These are phyloP conservation scores for Lentinula sp. DNA, from an alignment of 768 basidiomycete species.

Conservation along the genomic window DNA sequence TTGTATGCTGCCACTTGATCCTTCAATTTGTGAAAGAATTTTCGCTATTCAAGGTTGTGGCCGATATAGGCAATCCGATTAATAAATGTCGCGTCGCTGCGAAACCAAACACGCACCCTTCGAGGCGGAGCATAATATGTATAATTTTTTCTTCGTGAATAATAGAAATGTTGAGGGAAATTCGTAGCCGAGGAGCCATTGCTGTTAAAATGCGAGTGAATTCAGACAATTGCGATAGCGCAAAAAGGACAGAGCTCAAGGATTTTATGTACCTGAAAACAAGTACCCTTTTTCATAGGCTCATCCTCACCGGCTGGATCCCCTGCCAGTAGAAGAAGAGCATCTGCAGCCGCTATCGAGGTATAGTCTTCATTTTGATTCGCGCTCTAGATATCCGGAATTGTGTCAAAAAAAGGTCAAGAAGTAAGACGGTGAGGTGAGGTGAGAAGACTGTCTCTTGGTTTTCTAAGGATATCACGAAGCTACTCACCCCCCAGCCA, in stretches of 20 bases:
- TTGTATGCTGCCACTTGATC: slow-evolving; percentile 46
- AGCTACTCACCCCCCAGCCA: slow-evolving; percentile 51
- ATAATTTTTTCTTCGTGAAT: slow-evolving; percentile 71
- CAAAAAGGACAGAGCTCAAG: not conserved
- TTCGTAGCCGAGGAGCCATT: slow-evolving; percentile 96
- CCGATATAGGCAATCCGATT: slow-evolving; percentile 5
- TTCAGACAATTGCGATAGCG: slow-evolving; percentile 7
- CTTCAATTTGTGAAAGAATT: slow-evolving; percentile 74
- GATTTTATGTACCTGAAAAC: slow-evolving; percentile 69
- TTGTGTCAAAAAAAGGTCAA: slow-evolving; percentile 10
- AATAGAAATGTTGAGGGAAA: slow-evolving; percentile 92
- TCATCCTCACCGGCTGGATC: slow-evolving; percentile 84
- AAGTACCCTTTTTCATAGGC: slow-evolving; percentile 85
- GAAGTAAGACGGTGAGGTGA: not conserved
- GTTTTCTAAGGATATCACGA: slow-evolving; percentile 6
- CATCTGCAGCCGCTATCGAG: slow-evolving; percentile 62
- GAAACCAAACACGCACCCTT: slow-evolving; percentile 54
- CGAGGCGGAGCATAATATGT: slow-evolving; percentile 79
- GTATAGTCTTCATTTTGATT: slow-evolving; percentile 66
- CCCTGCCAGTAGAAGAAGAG: slow-evolving; percentile 66
- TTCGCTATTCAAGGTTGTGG: slow-evolving; percentile 50
- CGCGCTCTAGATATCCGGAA: slow-evolving; percentile 41
- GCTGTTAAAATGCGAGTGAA: slow-evolving; percentile 41
- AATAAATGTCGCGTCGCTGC: slow-evolving; percentile 4
- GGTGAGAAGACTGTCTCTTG: slow-evolving; percentile 7